Evolutionary conservation across 1,284 basidiomycete species (phyloP).

Genomic region (Trametes sp.): DNA sequence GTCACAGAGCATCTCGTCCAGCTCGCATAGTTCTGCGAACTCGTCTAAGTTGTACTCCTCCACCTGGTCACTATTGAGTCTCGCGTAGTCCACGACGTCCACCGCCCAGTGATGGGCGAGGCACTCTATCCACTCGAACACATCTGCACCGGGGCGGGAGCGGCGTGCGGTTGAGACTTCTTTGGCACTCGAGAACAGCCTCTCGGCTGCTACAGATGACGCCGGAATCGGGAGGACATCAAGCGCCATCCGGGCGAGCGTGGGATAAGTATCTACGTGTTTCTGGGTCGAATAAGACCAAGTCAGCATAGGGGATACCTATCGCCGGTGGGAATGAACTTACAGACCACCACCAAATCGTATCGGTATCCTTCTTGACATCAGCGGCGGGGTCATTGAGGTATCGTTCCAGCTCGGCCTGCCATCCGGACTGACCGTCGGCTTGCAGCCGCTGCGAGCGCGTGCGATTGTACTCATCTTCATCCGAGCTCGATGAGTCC

Average conservation of each 20-base stretch:
- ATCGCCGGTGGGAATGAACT: too few relatives aligned
- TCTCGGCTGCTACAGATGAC: too few relatives aligned
- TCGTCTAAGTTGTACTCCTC: too few relatives aligned
- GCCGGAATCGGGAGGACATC: too few relatives aligned
- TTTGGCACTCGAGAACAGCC: too few relatives aligned
- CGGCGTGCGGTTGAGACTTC: too few relatives aligned
- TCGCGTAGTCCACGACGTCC: conserved; percentile 10
- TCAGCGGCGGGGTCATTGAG: conserved; percentile 3
- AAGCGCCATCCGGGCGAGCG: too few relatives aligned
- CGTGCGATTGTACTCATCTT: not conserved
- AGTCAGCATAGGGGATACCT: too few relatives aligned
- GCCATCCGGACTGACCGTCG: not conserved
- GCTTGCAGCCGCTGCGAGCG: not conserved
- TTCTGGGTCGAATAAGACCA: too few relatives aligned
- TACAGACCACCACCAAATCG: conserved; percentile 20
- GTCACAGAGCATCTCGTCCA: not conserved
- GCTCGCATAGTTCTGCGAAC: not conserved
- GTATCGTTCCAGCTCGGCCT: conserved; percentile 13
- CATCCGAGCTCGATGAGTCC: not conserved
- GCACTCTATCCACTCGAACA: conserved; percentile 1
- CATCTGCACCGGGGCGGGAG: too few relatives aligned
- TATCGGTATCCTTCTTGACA: conserved; percentile 14
- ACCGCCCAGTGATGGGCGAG: conserved; percentile 10
- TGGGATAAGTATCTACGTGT: too few relatives aligned
- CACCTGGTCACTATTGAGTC: conserved; percentile 5